Evolutionary conservation across 2,329 filamentous ascomycete genomes (phyloP), one percentile per base, ranked within the genome.

Genomic region (Scortechinia acanthostroma): DNA sequence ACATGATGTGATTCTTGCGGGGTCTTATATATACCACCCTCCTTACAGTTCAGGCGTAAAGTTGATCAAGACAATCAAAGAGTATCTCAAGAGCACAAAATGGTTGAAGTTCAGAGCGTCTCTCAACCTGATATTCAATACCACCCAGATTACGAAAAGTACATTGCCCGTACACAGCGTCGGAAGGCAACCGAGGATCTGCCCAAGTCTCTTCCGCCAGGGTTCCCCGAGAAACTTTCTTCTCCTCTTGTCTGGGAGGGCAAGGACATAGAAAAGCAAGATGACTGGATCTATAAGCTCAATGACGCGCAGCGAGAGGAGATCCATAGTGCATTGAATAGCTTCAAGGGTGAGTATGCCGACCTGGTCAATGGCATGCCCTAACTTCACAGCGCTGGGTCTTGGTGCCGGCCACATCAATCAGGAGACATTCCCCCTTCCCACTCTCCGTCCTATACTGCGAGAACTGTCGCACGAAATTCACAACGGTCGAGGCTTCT

Each of bases 121-220:
- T n/a, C 25, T 19, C 76, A 80, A 51, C 77, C 78, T 1, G 77
- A 82, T 50, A 83, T 82, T 46, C 60, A 60, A 1, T 83, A 82
- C 54, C 62, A 68, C 1, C 77, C 78, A 0, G 64, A 80, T 48
- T 62, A 64, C 37, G 63, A 69, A 22, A 79, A 74, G 50, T 83
- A 74, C 50, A 61, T 71, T 21, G 68, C 68, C 2, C 69, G 77
- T 3, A 63, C 63, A n/a, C 58, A 70, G 43, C 61, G 63, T 3
- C 65, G 73, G 2, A 57, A 66, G 3, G 59, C 66, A 35, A 64
- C 58, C 1, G 71, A 70, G 6, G 53, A 55, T 1, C 53, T 73
- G 0, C 54, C 58, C 2, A 64, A 55, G 3, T 56, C 58, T 0
- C 52, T 80, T 0, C 77, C 76, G 0, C 50, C 55, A 4, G 72